Base-by-base conservation (phyloP, 2,329 filamentous ascomycete species). In the Colletotrichum spinosum region DNA sequence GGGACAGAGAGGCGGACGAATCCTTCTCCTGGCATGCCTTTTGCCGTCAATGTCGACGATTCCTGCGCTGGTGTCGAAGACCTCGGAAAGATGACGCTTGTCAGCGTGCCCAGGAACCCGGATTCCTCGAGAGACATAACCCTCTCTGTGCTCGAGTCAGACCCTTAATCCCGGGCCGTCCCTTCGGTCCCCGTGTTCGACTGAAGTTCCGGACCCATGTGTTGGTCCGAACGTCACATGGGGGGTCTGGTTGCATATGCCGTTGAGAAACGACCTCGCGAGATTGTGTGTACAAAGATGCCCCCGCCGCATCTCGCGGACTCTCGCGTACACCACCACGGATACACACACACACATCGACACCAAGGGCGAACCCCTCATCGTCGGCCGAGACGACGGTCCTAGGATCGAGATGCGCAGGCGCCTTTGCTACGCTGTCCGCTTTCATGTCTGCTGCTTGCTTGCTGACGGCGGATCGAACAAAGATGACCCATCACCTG, bases 141-240 rank as follows among this genome's bases (percentile, higher is more conserved):
- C 41, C 25, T 48, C 41, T 34, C 42, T 25, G 25, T 25, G 41
- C 15, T 55, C 41, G 25, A 15, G 34, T 37, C 13, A 12, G 2
- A 60, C 11, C 17, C 42, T 45, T 37, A n/a, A 17, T 11, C 11
- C 46, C 15, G 15, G 34, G 39, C 35, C 34, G 60, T 58, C 35
- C 54, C 41, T 63, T 52, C 41, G 17, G 8, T 10, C 6, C 15
- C 44, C 33, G 38, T 48, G n/a, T 33, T 12, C 48, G 25, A 25
- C 37, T 13, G 12, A 52, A 25, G 46, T 34, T 4, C 8, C 25
- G 25, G 4, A 25, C 25, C 25, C 25, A 25, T 25, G 25, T 25
- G 25, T 25, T 25, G 25, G 25, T 25, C 25, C 1, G 25, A 25
- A 25, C 25, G 25, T 25, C 25, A 25, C 25, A 25, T 25, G 25